Evolutionary conservation across 208 protist species (phyloP), one percentile per base, ranked within the genome.

Genomic region (Paratrypanosoma confusum): DNA sequence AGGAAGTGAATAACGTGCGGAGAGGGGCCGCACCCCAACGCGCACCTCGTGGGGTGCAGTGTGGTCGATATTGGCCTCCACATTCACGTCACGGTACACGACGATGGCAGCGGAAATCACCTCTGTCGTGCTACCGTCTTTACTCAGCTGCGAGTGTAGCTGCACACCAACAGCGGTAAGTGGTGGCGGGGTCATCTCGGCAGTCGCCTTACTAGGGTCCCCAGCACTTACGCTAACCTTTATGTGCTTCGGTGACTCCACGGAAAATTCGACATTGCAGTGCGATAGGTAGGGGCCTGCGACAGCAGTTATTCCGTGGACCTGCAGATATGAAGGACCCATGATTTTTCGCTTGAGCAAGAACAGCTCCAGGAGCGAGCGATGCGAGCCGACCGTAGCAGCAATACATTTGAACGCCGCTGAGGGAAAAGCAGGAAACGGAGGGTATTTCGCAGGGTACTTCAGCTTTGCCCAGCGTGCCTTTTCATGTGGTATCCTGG

Each of bases 321-420:
- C 46, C 3, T 46, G 41, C 26, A 98, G 46, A 67, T 83, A 98
- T 47, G 62, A 83, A 14, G 96, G 96, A 1, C 96, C 96, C 79
- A 89, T 97, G 10, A 98, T 55, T 40, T 78, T 85, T 26, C 75
- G 71, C 49, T 97, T 94, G 5, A 97, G 37, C 0, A 98, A 42
- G 43, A 98, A 93, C 4, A 88, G 50, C 71, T 98, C 94, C n/a
- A 96, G 51, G 10, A 91, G 53, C 20, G 71, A 87, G 3, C 70
- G 67, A 17, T 69, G 62, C 0, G 78, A 59, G 31, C 93, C 92
- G 50, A 97, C 87, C n/a, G 93, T 63, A 32, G 67, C 39, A 27
- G 52, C 52, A 32, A 97, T 81, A 34, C 93, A 82, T 6, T 44
- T 40, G 27, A 77, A 76, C 10, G 55, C 29, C 17, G 33, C 53